Evolutionary conservation across 2,329 filamentous ascomycete species (phyloP).

Genomic region (Colletotrichum endophyticum): DNA sequence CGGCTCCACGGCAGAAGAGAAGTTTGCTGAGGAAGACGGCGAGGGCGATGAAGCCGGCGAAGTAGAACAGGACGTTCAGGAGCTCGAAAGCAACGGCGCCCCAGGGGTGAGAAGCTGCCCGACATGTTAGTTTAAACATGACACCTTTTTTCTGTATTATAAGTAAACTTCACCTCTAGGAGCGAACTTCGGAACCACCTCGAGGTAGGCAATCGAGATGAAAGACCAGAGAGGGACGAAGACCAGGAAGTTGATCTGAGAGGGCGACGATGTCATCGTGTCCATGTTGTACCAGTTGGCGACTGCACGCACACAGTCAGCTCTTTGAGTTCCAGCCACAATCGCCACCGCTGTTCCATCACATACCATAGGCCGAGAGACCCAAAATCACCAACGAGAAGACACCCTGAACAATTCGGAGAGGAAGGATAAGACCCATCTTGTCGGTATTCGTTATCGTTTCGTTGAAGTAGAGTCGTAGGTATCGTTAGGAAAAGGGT

Average conservation of each 20-base stretch:
- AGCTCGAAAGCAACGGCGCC: conserved; percentile 54
- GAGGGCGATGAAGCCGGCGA: conserved; percentile 64
- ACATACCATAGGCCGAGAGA: conserved; percentile 56
- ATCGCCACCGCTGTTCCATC: background rate
- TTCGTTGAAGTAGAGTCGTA: background rate
- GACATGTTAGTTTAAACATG: background rate
- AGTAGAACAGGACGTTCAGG: conserved; percentile 61
- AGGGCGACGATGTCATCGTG: conserved; percentile 59
- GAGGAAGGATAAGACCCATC: conserved; percentile 47
- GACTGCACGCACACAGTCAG: conserved; percentile 44
- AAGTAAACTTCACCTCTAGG: conserved; percentile 39
- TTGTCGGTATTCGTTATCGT: conserved; percentile 26
- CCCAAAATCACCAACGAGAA: conserved; percentile 51
- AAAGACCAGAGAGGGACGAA: conserved; percentile 60
- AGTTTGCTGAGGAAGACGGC: conserved; percentile 61
- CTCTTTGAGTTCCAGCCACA: background rate
- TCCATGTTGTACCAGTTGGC: conserved; percentile 64
- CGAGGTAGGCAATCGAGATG: conserved; percentile 59
- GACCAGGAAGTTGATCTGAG: conserved; percentile 63
- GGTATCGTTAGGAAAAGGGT: background rate
- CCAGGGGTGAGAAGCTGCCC: conserved; percentile 51
- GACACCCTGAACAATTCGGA: conserved; percentile 51
- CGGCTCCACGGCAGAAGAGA: conserved; percentile 60
- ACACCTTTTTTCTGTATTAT: too few species aligned
- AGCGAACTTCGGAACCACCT: conserved; percentile 50